A percentile compares a stretch with the other conserved stretches of the same genome.
phyloP scores from a whole-genome alignment of 441 rosid genomes.

The Mallotus repandus region DNA sequence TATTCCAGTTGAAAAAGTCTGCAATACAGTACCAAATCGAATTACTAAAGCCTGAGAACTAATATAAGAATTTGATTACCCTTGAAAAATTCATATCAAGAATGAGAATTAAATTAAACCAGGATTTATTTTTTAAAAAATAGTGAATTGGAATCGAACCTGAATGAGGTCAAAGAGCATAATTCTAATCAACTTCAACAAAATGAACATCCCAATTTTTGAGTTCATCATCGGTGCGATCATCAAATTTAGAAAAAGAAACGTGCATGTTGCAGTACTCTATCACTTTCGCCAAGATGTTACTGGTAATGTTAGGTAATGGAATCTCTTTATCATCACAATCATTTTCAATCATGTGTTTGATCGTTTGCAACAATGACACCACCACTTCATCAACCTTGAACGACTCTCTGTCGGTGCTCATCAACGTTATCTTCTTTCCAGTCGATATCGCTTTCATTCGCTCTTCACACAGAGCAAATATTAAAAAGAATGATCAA shows the following conservation, averaged over 20 bases:
- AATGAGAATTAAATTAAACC: constrained; percentile 37
- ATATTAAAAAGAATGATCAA: no score
- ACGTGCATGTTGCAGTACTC: constrained; percentile 60
- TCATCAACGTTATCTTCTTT: constrained; percentile 33
- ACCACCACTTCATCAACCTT: constrained; percentile 54
- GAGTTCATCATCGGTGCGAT: constrained; percentile 33
- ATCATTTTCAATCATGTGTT: constrained; percentile 52
- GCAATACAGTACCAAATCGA: constrained; percentile 23
- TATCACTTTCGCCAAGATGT: constrained; percentile 45
- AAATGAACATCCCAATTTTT: constrained; percentile 51
- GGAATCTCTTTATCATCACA: constrained; percentile 49
- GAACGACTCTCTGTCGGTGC: constrained; percentile 45
- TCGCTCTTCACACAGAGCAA: neutral
- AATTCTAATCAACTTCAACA: constrained; percentile 46
- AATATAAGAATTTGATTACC: neutral
- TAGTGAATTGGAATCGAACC: constrained; percentile 23
- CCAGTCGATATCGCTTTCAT: constrained; percentile 18
- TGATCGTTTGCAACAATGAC: constrained; percentile 46
- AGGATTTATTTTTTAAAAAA: constrained; percentile 39
- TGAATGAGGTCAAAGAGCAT: constrained; percentile 52
- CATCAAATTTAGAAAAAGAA: constrained; percentile 25
- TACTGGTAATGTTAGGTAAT: constrained; percentile 44
- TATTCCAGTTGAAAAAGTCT: constrained; percentile 98
- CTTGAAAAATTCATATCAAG: neutral
- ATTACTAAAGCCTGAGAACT: constrained; percentile 1